Percentiles rank a stretch among this genome's conserved stretches.
Conservation (phyloP, 2,329 filamentous ascomycete species). For the Exophiala bonariae region DNA sequence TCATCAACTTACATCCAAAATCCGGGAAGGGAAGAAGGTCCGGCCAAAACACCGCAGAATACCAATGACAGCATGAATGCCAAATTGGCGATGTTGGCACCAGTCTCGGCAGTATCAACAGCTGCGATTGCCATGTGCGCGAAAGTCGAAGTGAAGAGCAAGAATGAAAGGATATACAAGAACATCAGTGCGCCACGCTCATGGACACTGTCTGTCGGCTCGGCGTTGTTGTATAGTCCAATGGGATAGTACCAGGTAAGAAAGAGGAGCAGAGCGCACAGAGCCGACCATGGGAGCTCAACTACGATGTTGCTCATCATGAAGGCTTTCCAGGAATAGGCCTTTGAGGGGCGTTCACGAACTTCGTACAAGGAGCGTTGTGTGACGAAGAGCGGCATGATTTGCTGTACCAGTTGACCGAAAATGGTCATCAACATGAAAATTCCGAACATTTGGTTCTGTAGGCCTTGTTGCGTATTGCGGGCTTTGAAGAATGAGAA, state of each 20-base stretch:
- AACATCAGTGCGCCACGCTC: constrained; percentile 66
- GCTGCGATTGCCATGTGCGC: constrained; percentile 72
- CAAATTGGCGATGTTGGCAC: constrained; percentile 62
- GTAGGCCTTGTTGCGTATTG: constrained; percentile 75
- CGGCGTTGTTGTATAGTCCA: constrained; percentile 45
- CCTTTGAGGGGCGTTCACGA: constrained; percentile 64
- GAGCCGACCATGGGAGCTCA: constrained; percentile 66
- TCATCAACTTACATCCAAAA: no score
- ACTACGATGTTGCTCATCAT: constrained; percentile 70
- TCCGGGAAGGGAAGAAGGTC: constrained; percentile 58
- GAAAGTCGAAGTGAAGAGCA: constrained; percentile 72
- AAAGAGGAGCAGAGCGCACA: constrained; percentile 64
- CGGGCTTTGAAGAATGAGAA: constrained; percentile 77
- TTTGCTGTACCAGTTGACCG: constrained; percentile 55
- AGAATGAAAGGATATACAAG: constrained; percentile 64
- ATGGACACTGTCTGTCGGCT: constrained; percentile 38
- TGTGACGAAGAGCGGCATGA: constrained; percentile 60
- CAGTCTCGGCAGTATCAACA: constrained; percentile 68
- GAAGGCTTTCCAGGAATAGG: constrained; percentile 75
- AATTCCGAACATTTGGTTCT: constrained; percentile 88
- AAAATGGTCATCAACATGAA: constrained; percentile 86
- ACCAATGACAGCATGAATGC: constrained; percentile 59
- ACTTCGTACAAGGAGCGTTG: constrained; percentile 61
- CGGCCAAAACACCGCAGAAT: constrained; percentile 64
- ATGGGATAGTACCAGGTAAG: constrained; percentile 69